Evolutionary conservation across 805 yeast genomes (phyloP), one percentile per base, ranked within the genome.

Genomic region (Sugiyamaella chiloensis): DNA sequence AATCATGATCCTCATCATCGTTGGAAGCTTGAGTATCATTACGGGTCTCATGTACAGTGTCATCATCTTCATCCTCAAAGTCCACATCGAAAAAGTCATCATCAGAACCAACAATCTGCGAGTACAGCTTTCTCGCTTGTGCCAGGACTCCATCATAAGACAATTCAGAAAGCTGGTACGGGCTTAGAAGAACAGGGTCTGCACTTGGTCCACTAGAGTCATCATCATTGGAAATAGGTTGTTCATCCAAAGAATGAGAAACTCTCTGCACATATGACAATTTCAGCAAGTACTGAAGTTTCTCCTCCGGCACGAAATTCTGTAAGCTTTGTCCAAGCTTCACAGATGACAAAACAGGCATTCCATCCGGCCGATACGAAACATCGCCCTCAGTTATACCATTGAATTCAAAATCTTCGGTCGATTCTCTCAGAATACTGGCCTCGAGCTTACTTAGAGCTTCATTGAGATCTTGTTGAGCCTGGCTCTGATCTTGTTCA

Each of bases 11-110:
- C 24, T 54, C 55, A 31, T 45, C 56, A 34, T 48, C 27, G 42
- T 24, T 52, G 14, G 19, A 31, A 29, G 32, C 50, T 3, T 51
- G 54, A 32, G 16, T 27, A 16, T 48, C 32, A 34, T 40, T 40
- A 17, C 29, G 42, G 16, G 42, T 19, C 42, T 17, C 14, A 8
- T 24, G 31, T 14, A 40, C 42, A 17, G 40, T 20, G 23, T 23
- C 76, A 29, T 81, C 90, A 37, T 86, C 96, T 17, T 89, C 96
- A 64, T 91, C 98, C 66, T 91, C 97, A 62, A 91, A 91, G 66
- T 91, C 98, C 35, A 91, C 87, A 64, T 88, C 96, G 62, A 91
- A 91, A 69, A 93, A 93, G 67, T 91, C 98, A 59, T 91, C 97
- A 62, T 86, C 93, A 1, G 95, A 79, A 7, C 98, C 98, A 8